Conservation (phyloP, 2,329 filamentous ascomycete species). For the Sporothrix phasma region DNA sequence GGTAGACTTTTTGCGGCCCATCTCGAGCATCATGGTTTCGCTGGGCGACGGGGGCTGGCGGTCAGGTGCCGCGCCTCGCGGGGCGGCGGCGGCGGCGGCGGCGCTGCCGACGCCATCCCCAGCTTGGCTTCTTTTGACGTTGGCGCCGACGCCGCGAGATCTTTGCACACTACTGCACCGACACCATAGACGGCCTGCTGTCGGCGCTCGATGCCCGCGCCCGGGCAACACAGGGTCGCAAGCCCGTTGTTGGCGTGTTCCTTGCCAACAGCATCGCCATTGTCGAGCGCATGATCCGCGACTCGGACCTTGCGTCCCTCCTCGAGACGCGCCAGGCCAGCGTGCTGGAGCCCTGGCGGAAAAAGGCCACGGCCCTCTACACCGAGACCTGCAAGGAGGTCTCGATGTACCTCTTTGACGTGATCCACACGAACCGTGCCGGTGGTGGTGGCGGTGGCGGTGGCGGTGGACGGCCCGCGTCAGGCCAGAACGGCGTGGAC, state of each 20-base stretch:
- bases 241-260: constrained; percentile 76
- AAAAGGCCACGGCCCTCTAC: constrained; percentile 73
- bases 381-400: constrained; percentile 82
- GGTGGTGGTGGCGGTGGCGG: constrained; percentile 24
- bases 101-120: constrained; percentile 48
- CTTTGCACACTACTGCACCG: constrained; percentile 79
- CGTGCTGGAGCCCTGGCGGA: constrained; percentile 73
- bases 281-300: constrained; percentile 72
- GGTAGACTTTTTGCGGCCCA: constrained; percentile 73
- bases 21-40: constrained; percentile 84
- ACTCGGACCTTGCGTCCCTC: constrained; percentile 66
- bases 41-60: constrained; percentile 90
- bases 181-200: constrained; percentile 77
- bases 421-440: constrained; percentile 75
- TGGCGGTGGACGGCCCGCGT: constrained; percentile 49
- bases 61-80: constrained; percentile 32
- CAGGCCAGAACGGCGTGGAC: constrained; percentile 58
- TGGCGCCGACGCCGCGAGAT: constrained; percentile 75
- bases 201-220: constrained; percentile 65
- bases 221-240: constrained; percentile 46
- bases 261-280: constrained; percentile 79
- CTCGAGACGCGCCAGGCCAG: constrained; percentile 52
- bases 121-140: constrained; percentile 76
- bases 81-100: neutral
- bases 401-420: constrained; percentile 75